Evolutionary conservation across 805 yeast genomes (phyloP).

Genomic region (Candida xiaguanensis): DNA sequence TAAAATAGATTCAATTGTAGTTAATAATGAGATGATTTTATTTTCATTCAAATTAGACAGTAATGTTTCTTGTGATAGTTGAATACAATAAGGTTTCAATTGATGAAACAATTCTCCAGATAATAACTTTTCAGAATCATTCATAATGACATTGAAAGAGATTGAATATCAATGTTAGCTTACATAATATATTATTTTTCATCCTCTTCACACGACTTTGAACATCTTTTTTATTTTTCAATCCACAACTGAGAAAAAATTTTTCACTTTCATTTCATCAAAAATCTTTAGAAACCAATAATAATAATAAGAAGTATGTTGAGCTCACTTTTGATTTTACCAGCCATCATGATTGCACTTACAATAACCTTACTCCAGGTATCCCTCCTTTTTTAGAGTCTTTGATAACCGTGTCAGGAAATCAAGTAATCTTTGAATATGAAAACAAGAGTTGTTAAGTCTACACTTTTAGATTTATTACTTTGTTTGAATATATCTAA

Average conservation of each 20-base stretch:
- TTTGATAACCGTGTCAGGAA: conserved; percentile 2
- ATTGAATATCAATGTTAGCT: no score
- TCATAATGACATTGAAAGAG: conserved; percentile 2
- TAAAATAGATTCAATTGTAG: conserved; percentile 8
- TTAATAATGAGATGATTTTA: conserved; percentile 5
- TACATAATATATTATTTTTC: background rate
- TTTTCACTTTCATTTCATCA: background rate
- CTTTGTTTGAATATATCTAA: conserved; percentile 2
- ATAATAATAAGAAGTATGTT: background rate
- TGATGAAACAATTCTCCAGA: conserved; percentile 25
- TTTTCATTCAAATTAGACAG: conserved; percentile 8
- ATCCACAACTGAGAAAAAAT: background rate
- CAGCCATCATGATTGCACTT: conserved; percentile 5
- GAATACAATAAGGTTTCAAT: conserved; percentile 30
- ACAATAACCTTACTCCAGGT: background rate
- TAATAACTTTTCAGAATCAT: conserved; percentile 5
- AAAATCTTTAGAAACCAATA: background rate
- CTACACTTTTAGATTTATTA: background rate
- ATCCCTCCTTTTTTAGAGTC: conserved; percentile 1
- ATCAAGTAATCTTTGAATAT: conserved; percentile 6
- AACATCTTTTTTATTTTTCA: background rate
- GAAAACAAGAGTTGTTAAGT: background rate
- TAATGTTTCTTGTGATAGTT: conserved; percentile 21
- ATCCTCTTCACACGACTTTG: background rate
- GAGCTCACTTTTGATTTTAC: conserved; percentile 2